Base-by-base conservation (phyloP, 305 asterid genomes). In the Fraxinus paxiana region DNA sequence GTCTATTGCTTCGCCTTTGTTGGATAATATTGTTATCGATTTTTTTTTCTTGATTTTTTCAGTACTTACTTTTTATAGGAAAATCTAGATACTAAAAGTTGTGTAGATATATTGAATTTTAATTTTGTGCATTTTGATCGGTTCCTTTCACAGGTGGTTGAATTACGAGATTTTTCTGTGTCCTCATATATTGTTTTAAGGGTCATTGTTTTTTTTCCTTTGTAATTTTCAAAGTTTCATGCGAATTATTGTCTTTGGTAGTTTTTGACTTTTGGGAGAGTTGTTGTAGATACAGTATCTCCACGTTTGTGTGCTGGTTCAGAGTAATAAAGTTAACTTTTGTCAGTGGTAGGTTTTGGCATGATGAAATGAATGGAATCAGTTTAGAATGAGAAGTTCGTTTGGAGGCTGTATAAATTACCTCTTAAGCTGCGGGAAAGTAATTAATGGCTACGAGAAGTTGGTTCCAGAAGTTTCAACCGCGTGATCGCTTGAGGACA, bases 401-500 rank as follows among this genome's bases (percentile, higher is more conserved):
- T 71, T 51, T 33, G 61, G 37, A 79, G 86, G 82, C 73, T 78
- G 26, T 74, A 73, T 72, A 74, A 20, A 79, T 80, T 78, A 56
- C 87, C 89, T 84, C 89, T 65, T 76, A 83, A 84, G 79, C 80
- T 80, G 88, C 83, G 88, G 88, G 35, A 76, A 84, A 73, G 51
- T 59, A 82, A 82, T 86, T 82, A 74, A 95, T 94, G 98, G 98
- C 97, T 75, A 93, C 98, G 5, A 92, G 86, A 87, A 92, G 97
- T 87, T 96, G 99, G 99, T 86, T 92, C 48, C 97, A 94, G 33
- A 94, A 85, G 89, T 89, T 91, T 77, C 96, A 93, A 83, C 97
- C 96, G 1, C 90, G 96, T 69, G 98, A 94, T 33, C 90, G 95
- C 3, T 85, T 88, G 81, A 90, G 92, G 86, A 80, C 94, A 30